Percentiles rank a stretch among this genome's conserved stretches.
These are phyloP conservation scores for Trichophyton schoenleinii DNA, from an alignment of 2,329 filamentous ascomycete genomes.

Conservation along the genomic window DNA sequence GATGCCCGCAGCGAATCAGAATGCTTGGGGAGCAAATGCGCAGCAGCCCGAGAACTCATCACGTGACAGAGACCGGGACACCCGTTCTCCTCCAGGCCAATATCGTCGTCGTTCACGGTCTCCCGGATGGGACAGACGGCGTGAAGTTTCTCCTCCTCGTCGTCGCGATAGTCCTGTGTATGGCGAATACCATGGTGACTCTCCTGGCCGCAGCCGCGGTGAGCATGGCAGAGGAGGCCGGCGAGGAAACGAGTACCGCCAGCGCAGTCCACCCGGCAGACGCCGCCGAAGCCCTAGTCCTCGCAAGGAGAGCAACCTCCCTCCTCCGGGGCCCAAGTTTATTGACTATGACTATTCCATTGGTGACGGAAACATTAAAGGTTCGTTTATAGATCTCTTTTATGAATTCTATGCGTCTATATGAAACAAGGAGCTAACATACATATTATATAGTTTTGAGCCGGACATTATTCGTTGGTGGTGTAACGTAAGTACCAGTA, in stretches of 20 bases:
- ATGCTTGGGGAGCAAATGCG: conserved; percentile 18
- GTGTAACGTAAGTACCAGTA: conserved; percentile 61
- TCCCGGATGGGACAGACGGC: conserved; percentile 60
- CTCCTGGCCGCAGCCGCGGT: conserved; percentile 45
- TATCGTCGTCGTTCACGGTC: conserved; percentile 66
- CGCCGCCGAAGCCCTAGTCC: conserved; percentile 52
- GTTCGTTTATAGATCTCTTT: conserved; percentile 25
- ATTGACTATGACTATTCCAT: conserved; percentile 66
- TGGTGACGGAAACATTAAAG: conserved; percentile 66
- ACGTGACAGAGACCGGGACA: conserved; percentile 41
- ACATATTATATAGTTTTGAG: conserved; percentile 53
- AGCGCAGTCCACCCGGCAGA: conserved; percentile 67
- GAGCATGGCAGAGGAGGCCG: conserved; percentile 41
- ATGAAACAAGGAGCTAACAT: conserved; percentile 36
- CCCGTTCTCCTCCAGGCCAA: conserved; percentile 49
- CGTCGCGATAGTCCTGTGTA: conserved; percentile 57
- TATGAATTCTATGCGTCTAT: conserved; percentile 23
- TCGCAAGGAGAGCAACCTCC: conserved; percentile 31
- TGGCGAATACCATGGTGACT: conserved; percentile 60
- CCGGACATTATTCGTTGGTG: conserved; percentile 90
- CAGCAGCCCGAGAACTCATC: conserved; percentile 16
- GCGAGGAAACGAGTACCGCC: conserved; percentile 57
- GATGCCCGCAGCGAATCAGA: conserved; percentile 12
- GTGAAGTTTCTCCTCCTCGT: conserved; percentile 49
- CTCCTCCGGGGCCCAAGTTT: conserved; percentile 53